Base-by-base conservation (phyloP, 805 yeast genomes). In the Hanseniaspora vineae region DNA sequence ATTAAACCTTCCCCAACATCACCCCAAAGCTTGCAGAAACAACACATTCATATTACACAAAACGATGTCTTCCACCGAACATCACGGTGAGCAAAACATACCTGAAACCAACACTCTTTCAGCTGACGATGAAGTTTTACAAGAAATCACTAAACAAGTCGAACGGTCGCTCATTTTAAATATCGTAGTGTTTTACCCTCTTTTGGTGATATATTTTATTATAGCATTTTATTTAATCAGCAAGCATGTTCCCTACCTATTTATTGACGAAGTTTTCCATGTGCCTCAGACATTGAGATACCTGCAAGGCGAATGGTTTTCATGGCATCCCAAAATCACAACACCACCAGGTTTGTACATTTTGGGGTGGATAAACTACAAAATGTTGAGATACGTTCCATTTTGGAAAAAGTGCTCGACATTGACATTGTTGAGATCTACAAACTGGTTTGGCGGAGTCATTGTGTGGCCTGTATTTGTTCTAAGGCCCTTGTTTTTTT, bases 341-440 rank as follows among this genome's bases (percentile, higher is more conserved):
- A 92, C 98, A 0, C 98, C 98, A 1, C 97, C 97, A 1, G 98
- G 97, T 0, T 67, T 90, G 15, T 90, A 92, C 59, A 45, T 71
- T 2, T 51, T 78, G 12, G 75, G 75, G 1, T 66, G 62, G 53
- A 8, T 66, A 0, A 66, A 64, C 54, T 54, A 66, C 18, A 57
- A 61, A 37, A 46, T 65, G 35, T 40, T 51, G 15, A 20, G 56
- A 31, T 18, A 51, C 52, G 35, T 54, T 8, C 42, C 57, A 51
- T 55, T 57, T 48, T 11, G 51, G 29, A 52, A 61, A 3, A 19
- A 39, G 15, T 51, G 66, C 50, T 50, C 58, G 20, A 48, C 63
- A 31, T 51, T 75, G 18, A 54, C 66, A 0, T 66, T 70, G 10
- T 60, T 81, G 46, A 64, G 94, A 51, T 54, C 69, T 15, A 61